These are phyloP conservation scores for Chiua sp. DNA, from an alignment of 1,284 basidiomycete genomes.

Conservation along the genomic window DNA sequence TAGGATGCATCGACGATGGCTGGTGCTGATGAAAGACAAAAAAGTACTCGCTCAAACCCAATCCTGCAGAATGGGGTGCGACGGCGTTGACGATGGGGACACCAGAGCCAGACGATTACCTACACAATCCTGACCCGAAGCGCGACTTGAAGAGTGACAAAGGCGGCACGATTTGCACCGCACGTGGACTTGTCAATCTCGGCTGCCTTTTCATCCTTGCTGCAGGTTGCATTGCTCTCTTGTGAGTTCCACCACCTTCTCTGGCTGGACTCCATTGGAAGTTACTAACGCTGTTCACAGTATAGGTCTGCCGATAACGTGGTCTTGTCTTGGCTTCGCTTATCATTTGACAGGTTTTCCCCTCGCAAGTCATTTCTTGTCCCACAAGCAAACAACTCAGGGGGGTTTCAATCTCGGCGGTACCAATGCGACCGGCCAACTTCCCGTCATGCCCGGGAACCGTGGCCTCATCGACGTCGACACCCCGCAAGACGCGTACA, in stretches of 20 bases:
- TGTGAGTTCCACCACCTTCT: conserved; percentile 29
- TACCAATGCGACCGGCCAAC: conserved; percentile 58
- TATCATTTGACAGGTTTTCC: conserved; percentile 29
- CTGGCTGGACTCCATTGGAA: neutral
- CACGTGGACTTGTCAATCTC: conserved; percentile 49
- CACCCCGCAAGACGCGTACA: conserved; percentile 69
- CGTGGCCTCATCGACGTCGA: conserved; percentile 79
- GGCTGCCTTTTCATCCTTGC: conserved; percentile 50
- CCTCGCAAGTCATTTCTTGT: conserved; percentile 44
- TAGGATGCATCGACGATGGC: neutral
- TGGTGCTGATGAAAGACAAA: conserved; percentile 1
- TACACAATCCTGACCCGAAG: conserved; percentile 39
- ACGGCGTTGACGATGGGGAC: conserved; percentile 28
- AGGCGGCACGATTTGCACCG: conserved; percentile 46
- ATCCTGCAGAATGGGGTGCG: conserved; percentile 39
- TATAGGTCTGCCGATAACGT: conserved; percentile 21
- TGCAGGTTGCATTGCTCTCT: conserved; percentile 39
- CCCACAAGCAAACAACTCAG: conserved; percentile 42
- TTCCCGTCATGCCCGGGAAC: conserved; percentile 67
- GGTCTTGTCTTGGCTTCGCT: neutral
- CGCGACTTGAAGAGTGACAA: conserved; percentile 40
- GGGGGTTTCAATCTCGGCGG: conserved; percentile 58
- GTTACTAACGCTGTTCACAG: conserved; percentile 20
- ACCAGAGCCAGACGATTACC: conserved; percentile 37
- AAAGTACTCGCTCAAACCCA: conserved; percentile 36